Percentiles rank a stretch among this genome's conserved stretches.
Evolutionary conservation across 2,329 filamentous ascomycete species (phyloP).

Genomic region (Sphaerulina populicola): DNA sequence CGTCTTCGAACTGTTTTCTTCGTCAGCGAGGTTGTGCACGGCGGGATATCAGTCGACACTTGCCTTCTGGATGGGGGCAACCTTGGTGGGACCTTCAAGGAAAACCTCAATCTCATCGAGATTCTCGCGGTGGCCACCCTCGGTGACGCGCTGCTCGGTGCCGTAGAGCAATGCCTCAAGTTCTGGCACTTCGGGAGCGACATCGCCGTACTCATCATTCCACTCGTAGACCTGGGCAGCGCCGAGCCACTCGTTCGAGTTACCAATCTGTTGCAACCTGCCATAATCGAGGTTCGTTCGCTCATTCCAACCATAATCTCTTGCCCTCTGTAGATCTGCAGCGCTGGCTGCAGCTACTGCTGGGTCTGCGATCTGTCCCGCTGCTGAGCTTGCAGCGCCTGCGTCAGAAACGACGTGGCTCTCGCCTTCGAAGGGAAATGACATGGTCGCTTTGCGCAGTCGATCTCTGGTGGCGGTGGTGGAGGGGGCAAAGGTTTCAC

Average conservation of each 20-base stretch:
- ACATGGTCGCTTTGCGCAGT: not conserved
- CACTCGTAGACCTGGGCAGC: conserved; percentile 69
- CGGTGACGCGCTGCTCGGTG: conserved; percentile 45
- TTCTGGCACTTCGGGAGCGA: conserved; percentile 61
- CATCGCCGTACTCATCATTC: conserved; percentile 75
- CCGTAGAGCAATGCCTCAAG: conserved; percentile 72
- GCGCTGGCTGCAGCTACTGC: conserved; percentile 1
- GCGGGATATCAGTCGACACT: conserved; percentile 23
- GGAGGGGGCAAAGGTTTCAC: not conserved
- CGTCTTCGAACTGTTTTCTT: conserved; percentile 54
- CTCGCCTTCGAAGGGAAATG: not conserved
- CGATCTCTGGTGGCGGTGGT: not conserved
- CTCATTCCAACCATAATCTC: conserved; percentile 27
- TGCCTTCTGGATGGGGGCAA: conserved; percentile 46
- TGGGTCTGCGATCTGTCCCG: not conserved
- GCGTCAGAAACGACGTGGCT: not conserved
- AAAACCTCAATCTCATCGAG: conserved; percentile 43
- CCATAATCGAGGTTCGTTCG: conserved; percentile 27
- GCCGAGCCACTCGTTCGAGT: conserved; percentile 40
- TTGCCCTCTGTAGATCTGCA: conserved; percentile 9
- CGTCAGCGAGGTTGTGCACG: conserved; percentile 14
- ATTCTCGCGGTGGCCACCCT: conserved; percentile 57
- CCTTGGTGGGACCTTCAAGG: conserved; percentile 42
- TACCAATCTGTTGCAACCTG: conserved; percentile 16
- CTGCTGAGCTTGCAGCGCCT: not conserved